phyloP scores from a whole-genome alignment of 208 protist genomes.

The Porcisia deanei region DNA sequence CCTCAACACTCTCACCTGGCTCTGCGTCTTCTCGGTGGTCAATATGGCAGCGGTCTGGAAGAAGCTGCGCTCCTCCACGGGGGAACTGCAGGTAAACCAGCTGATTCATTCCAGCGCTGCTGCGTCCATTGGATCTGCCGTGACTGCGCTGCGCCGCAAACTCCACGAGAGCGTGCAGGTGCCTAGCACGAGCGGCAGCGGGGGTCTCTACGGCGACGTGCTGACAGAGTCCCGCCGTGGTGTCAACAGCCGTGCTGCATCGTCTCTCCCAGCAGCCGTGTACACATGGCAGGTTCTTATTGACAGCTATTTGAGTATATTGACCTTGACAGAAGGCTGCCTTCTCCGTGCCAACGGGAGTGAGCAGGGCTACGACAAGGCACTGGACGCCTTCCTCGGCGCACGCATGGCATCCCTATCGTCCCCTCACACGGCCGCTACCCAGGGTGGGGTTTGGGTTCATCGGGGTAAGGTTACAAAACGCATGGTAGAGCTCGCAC shows the following conservation, averaged over 20 bases:
- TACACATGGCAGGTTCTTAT: constrained; percentile 48
- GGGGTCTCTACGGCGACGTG: constrained; percentile 10
- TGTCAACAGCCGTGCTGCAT: neutral
- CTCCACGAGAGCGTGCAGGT: constrained; percentile 26
- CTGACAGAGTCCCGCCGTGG: constrained; percentile 2
- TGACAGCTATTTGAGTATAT: constrained; percentile 71
- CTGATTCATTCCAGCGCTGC: constrained; percentile 48
- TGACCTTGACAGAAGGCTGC: constrained; percentile 61
- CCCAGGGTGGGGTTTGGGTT: constrained; percentile 3
- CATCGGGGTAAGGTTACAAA: constrained; percentile 75
- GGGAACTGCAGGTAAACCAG: constrained; percentile 45
- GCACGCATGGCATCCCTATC: constrained; percentile 25
- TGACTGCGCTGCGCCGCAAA: constrained; percentile 33
- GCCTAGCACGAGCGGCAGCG: neutral
- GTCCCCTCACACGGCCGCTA: neutral
- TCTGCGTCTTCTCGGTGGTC: constrained; percentile 63
- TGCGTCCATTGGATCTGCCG: constrained; percentile 33
- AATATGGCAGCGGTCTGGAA: constrained; percentile 77
- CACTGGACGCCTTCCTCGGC: constrained; percentile 76
- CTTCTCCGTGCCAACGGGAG: constrained; percentile 63
- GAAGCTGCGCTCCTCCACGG: constrained; percentile 34
- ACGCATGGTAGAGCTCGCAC: constrained; percentile 78
- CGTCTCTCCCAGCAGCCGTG: constrained; percentile 5
- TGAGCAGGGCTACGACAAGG: constrained; percentile 73
- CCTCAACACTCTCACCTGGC: constrained; percentile 64